Conservation (phyloP, 352 stramenopile genomes). For the Pythium utonaiense region DNA sequence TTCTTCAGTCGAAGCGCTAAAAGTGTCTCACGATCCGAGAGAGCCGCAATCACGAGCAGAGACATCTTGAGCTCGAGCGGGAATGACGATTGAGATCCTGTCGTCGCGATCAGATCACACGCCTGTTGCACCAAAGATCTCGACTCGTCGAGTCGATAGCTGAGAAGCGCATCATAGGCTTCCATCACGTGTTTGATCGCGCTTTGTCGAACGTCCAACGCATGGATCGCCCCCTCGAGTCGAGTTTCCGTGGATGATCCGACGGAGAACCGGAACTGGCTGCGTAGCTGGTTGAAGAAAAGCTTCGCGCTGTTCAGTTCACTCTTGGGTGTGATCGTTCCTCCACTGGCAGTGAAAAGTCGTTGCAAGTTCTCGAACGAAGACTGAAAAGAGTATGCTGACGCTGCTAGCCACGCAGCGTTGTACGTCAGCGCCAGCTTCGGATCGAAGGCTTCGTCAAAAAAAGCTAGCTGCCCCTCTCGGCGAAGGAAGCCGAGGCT, state of each 20-base stretch:
- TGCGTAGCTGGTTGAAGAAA: conserved; percentile 17
- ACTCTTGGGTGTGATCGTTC: conserved; percentile 15
- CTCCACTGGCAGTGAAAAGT: conserved; percentile 12
- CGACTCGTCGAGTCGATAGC: conserved; percentile 16
- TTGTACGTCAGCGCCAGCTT: conserved; percentile 48
- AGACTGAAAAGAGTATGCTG: conserved; percentile 54
- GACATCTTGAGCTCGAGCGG: conserved; percentile 66
- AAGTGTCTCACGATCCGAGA: conserved; percentile 10
- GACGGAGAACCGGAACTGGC: conserved; percentile 20
- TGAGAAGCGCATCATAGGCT: conserved; percentile 12
- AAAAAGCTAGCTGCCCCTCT: conserved; percentile 53
- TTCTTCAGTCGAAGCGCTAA: conserved; percentile 14
- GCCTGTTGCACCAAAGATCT: conserved; percentile 22
- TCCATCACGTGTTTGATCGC: conserved; percentile 5
- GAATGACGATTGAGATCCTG: conserved; percentile 41
- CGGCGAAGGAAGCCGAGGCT: conserved; percentile 54
- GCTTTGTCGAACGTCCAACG: conserved; percentile 8
- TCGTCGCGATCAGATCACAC: conserved; percentile 29
- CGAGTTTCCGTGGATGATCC: conserved; percentile 11
- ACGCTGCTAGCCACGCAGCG: conserved; percentile 33
- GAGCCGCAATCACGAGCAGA: conserved; percentile 34
- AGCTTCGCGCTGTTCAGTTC: conserved; percentile 18
- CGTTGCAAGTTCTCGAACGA: conserved; percentile 49
- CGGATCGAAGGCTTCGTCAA: conserved; percentile 43
- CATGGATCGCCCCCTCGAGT: conserved; percentile 16